These are phyloP conservation scores for Apiospora pterosperma DNA, from an alignment of 2,329 filamentous ascomycete species.

Conservation along the genomic window DNA sequence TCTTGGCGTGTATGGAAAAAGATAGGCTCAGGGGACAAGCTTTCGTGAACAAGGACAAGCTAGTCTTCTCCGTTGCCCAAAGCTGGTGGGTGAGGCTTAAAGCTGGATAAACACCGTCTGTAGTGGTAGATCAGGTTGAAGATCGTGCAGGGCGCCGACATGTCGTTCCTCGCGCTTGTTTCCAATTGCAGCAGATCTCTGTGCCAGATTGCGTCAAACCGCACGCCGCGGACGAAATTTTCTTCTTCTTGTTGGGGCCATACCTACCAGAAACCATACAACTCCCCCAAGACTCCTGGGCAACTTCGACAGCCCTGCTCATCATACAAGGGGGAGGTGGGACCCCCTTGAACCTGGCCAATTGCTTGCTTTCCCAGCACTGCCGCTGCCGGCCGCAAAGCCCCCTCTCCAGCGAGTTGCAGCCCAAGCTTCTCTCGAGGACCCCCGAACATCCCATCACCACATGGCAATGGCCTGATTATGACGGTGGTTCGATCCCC, in stretches of 20 bases:
- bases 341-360: background rate
- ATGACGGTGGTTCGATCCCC: constrained; percentile 3
- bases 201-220: background rate
- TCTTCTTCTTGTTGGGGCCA: background rate
- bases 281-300: background rate
- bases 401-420: background rate
- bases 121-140: background rate
- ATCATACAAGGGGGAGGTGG: background rate
- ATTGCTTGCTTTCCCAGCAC: background rate
- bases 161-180: background rate
- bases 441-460: background rate
- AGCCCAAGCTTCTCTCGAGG: constrained; percentile 2
- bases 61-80: background rate
- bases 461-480: constrained; percentile 13
- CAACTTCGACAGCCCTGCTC: background rate
- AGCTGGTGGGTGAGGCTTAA: background rate
- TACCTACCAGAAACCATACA: background rate
- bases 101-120: background rate
- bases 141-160: background rate
- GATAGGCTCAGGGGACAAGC: background rate
- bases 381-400: background rate
- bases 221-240: background rate
- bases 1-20: background rate
- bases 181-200: background rate
- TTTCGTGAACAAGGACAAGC: background rate